Percentiles rank a stretch among this genome's conserved stretches.
phyloP scores from a whole-genome alignment of 2,329 filamentous ascomycete species.

The Hypoxylon sp. region DNA sequence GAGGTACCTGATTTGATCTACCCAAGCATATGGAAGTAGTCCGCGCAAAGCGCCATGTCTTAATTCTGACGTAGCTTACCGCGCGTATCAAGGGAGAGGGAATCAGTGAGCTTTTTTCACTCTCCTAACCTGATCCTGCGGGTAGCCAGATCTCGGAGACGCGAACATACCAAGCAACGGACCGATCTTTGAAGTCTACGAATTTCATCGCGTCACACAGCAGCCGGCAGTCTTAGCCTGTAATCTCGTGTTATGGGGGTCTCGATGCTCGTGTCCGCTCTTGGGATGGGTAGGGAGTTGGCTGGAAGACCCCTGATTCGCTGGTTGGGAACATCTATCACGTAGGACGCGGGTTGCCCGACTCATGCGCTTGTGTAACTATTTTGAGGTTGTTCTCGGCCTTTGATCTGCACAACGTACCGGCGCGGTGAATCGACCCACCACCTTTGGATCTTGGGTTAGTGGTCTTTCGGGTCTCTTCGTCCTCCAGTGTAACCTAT shows the following conservation, averaged over 20 bases:
- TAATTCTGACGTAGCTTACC: slow-evolving; percentile 15
- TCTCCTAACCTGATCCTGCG: slow-evolving; percentile 41
- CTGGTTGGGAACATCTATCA: background rate
- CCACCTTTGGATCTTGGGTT: background rate
- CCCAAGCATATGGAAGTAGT: background rate
- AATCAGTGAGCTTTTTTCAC: slow-evolving; percentile 5
- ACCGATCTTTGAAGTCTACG: slow-evolving; percentile 3
- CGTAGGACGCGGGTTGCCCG: slow-evolving; percentile 9
- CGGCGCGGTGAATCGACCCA: background rate
- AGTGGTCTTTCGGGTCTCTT: background rate
- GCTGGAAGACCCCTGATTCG: background rate
- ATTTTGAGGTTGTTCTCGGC: background rate
- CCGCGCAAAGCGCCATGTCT: slow-evolving; percentile 8
- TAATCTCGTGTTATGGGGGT: slow-evolving; percentile 28
- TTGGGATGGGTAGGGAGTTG: background rate
- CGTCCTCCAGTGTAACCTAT: background rate
- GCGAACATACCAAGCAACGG: slow-evolving; percentile 9
- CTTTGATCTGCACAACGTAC: background rate
- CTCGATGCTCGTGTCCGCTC: slow-evolving; percentile 12
- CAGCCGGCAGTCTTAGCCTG: slow-evolving; percentile 11
- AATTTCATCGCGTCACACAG: slow-evolving; percentile 14
- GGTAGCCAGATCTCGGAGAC: slow-evolving; percentile 43
- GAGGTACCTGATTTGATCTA: background rate
- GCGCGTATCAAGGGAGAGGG: slow-evolving; percentile 15
- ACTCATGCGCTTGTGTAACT: slow-evolving; percentile 6